A percentile compares a stretch with the other conserved stretches of the same genome.
These are phyloP conservation scores for Rhodotorula toruloides DNA, from an alignment of 768 basidiomycete species.

Conservation along the genomic window DNA sequence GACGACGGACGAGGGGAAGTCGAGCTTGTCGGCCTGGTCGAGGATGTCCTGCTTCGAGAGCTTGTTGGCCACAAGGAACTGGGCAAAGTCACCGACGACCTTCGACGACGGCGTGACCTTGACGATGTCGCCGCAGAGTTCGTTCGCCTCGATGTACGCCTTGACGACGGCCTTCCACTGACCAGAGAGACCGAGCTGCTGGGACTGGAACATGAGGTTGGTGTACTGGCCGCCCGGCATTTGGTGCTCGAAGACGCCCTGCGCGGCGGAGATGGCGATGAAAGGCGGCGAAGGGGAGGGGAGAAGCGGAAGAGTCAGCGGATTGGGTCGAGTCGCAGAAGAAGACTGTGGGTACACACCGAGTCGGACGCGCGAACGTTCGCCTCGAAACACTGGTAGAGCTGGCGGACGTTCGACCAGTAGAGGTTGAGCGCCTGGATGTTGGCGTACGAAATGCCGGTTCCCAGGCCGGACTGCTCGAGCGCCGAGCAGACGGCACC, in stretches of 20 bases:
- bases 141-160: conserved; percentile 97
- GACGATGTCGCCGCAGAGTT: conserved; percentile 94
- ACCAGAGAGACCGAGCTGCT: conserved; percentile 91
- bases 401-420: conserved; percentile 93
- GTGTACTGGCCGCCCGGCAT: conserved; percentile 76
- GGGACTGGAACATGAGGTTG: conserved; percentile 78
- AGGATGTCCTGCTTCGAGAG: conserved; percentile 80
- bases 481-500: conserved; percentile 91
- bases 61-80: conserved; percentile 78
- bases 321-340: not conserved
- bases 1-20: conserved; percentile 74
- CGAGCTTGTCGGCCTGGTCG: conserved; percentile 76
- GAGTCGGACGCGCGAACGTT: conserved; percentile 92
- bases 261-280: conserved; percentile 46
- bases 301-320: conserved; percentile 70
- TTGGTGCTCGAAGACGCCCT: conserved; percentile 89
- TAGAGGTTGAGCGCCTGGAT: conserved; percentile 95
- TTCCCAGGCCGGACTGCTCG: conserved; percentile 87
- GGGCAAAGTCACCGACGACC: conserved; percentile 97
- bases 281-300: no score
- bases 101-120: conserved; percentile 99
- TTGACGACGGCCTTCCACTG: conserved; percentile 97
- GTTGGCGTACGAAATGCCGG: conserved; percentile 93
- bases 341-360: not conserved
- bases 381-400: conserved; percentile 96